A percentile compares a stretch with the other conserved stretches of the same genome.
Evolutionary conservation across 306 rosid species (phyloP).

Genomic region (Quercus rubra): DNA sequence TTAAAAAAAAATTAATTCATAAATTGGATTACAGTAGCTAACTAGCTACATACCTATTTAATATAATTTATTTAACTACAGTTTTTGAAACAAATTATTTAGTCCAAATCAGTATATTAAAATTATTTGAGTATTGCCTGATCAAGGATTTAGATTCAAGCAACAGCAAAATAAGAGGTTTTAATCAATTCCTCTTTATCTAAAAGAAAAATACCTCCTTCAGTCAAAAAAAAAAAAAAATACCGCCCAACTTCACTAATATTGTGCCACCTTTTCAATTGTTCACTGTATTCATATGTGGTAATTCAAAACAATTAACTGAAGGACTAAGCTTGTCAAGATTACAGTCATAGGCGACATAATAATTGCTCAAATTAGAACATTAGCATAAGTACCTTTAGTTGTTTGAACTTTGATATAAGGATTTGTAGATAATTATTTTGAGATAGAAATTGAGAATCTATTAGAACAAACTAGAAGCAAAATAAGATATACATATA

Average conservation of each 20-base stretch:
- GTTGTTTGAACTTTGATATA: neutral
- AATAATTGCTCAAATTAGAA: neutral
- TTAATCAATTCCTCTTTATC: neutral
- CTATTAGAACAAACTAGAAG: neutral
- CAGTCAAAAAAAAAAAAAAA: too few species aligned
- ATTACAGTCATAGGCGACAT: neutral
- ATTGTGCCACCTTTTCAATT: neutral
- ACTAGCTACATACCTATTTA: too few species aligned
- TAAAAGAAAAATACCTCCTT: neutral
- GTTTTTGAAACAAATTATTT: too few species aligned
- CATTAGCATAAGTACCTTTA: neutral
- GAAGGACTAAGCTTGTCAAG: neutral
- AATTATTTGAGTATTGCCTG: neutral
- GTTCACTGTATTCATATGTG: neutral
- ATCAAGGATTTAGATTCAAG: neutral
- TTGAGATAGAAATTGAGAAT: neutral
- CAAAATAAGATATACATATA: neutral
- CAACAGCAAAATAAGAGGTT: neutral
- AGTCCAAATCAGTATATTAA: too few species aligned
- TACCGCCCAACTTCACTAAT: neutral
- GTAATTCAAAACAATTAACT: neutral
- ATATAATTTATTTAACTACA: too few species aligned
- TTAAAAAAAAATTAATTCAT: too few species aligned
- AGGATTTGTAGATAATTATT: neutral
- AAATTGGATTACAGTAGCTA: too few species aligned